Conservation (phyloP, 2,329 filamentous ascomycete genomes). For the Stagonosporopsis cucurbitacearum region DNA sequence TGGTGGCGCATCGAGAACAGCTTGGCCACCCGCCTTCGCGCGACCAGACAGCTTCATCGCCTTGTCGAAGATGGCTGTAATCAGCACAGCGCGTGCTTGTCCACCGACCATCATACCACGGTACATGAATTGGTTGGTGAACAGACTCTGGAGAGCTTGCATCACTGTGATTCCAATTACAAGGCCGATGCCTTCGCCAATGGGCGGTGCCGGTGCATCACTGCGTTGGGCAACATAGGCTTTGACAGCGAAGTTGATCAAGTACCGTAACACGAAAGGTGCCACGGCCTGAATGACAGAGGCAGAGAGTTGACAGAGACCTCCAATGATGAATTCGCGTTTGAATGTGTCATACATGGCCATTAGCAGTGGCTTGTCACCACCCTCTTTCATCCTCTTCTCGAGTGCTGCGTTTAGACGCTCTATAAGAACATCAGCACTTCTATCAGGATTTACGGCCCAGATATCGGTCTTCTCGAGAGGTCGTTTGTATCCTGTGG, state of each 20-base stretch:
- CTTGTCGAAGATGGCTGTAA: conserved; percentile 89
- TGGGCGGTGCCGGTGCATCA: conserved; percentile 65
- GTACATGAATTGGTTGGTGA: conserved; percentile 90
- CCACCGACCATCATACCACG: conserved; percentile 91
- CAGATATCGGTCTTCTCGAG: conserved; percentile 88
- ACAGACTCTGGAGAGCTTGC: conserved; percentile 82
- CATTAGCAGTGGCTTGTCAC: conserved; percentile 76
- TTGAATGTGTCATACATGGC: conserved; percentile 88
- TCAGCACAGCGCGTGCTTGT: conserved; percentile 79
- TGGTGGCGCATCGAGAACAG: conserved; percentile 49
- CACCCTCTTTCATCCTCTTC: conserved; percentile 69
- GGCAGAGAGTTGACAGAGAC: conserved; percentile 75
- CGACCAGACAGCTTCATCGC: conserved; percentile 86
- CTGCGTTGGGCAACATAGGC: conserved; percentile 72
- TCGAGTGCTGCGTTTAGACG: conserved; percentile 73
- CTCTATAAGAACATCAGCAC: conserved; percentile 71
- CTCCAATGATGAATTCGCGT: conserved; percentile 83
- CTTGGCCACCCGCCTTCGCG: conserved; percentile 80
- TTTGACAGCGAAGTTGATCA: conserved; percentile 83
- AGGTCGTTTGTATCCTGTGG: conserved; percentile 79
- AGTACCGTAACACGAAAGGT: conserved; percentile 82
- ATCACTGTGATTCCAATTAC: conserved; percentile 84
- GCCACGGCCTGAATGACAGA: conserved; percentile 77
- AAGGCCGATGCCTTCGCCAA: conserved; percentile 79
- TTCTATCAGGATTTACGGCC: conserved; percentile 81